These are phyloP conservation scores for Vaccinium macrocarpon DNA, from an alignment of 148 eudicot genomes.

Conservation along the genomic window DNA sequence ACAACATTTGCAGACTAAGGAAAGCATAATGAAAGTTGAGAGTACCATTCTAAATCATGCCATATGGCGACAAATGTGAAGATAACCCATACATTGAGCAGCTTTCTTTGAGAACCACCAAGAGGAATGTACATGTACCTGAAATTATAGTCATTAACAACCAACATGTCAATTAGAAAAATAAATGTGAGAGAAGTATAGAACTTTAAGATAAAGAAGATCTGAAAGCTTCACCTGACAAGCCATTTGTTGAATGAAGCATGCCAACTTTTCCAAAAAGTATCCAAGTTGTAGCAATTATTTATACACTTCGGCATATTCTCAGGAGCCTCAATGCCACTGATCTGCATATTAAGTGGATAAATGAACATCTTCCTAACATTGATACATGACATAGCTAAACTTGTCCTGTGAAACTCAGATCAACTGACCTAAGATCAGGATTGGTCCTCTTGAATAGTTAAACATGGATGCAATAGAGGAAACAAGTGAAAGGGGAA, in stretches of 20 bases:
- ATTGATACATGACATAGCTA: background rate
- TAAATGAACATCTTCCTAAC: background rate
- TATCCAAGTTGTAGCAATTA: slow-evolving; percentile 89
- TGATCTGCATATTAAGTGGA: slow-evolving; percentile 41
- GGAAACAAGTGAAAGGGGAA: background rate
- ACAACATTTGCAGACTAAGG: background rate
- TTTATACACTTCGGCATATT: slow-evolving; percentile 96
- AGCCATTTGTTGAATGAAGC: slow-evolving; percentile 99
- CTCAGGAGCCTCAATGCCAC: slow-evolving; percentile 88
- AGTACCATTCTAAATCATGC: slow-evolving; percentile 98
- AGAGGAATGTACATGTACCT: slow-evolving; percentile 98
- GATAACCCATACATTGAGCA: slow-evolving; percentile 90
- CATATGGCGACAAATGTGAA: slow-evolving; percentile 97
- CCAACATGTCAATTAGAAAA: slow-evolving; percentile 7
- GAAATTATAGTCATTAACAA: slow-evolving; percentile 3
- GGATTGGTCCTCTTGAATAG: background rate
- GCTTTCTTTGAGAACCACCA: slow-evolving; percentile 80
- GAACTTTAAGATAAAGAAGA: slow-evolving; percentile 3
- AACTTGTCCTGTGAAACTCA: background rate
- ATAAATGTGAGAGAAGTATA: background rate
- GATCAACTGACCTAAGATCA: slow-evolving; percentile 6
- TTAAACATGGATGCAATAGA: background rate
- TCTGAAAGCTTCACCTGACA: slow-evolving; percentile 59
- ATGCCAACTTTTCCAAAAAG: slow-evolving; percentile 99
- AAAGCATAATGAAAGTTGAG: background rate